A percentile compares a stretch with the other conserved stretches of the same genome.
Evolutionary conservation across 2,329 filamentous ascomycete species (phyloP).

Genomic region (Pseudocercospora fuligena): DNA sequence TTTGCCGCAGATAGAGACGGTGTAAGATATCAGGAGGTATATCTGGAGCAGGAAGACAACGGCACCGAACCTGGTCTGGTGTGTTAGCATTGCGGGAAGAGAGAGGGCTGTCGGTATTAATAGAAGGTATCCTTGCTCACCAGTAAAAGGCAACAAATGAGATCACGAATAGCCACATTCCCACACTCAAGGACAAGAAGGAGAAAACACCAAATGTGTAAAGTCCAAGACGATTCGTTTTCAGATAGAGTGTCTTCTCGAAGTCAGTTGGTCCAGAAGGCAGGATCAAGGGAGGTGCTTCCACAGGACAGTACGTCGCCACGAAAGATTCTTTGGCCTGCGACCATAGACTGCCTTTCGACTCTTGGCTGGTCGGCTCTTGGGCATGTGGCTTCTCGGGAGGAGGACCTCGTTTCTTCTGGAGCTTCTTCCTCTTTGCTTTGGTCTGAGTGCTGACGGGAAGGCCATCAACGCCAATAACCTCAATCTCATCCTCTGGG

Average conservation of each 20-base stretch:
- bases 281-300: conserved; percentile 36
- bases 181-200: conserved; percentile 48
- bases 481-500: conserved; percentile 22
- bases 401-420: conserved; percentile 14
- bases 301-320: conserved; percentile 24
- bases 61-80: conserved; percentile 41
- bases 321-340: conserved; percentile 24
- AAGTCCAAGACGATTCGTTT: conserved; percentile 48
- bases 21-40: conserved; percentile 49
- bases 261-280: conserved; percentile 46
- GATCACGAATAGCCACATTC: conserved; percentile 51
- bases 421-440: conserved; percentile 21
- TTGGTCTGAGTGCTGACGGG: conserved; percentile 5
- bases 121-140: neutral
- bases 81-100: neutral
- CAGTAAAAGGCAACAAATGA: conserved; percentile 38
- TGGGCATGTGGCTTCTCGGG: conserved; percentile 10
- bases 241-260: conserved; percentile 48
- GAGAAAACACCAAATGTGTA: conserved; percentile 49
- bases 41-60: conserved; percentile 48
- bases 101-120: neutral
- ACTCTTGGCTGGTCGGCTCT: conserved; percentile 17
- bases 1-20: conserved; percentile 47
- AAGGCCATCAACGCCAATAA: conserved; percentile 15
- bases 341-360: conserved; percentile 21